phyloP scores from a whole-genome alignment of 2,329 filamentous ascomycete species.

The Diaporthe velutina region DNA sequence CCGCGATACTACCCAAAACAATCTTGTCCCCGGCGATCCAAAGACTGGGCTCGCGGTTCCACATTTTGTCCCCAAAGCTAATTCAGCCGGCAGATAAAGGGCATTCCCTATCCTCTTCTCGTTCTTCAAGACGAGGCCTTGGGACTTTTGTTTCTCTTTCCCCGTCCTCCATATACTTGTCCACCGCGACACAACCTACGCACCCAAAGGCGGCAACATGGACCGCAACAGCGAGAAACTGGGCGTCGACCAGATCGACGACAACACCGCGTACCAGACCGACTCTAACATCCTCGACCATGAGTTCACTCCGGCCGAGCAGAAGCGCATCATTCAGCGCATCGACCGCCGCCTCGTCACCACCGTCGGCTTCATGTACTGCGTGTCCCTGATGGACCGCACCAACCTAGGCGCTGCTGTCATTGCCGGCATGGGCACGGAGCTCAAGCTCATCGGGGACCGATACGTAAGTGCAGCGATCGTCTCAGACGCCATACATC shows the following conservation, averaged over 20 bases:
- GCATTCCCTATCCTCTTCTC: neutral
- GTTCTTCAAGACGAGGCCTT: neutral
- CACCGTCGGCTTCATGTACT: conserved; percentile 77
- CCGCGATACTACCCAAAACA: neutral
- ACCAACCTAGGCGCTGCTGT: conserved; percentile 81
- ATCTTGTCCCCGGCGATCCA: conserved; percentile 13
- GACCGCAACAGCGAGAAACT: conserved; percentile 46
- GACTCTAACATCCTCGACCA: conserved; percentile 48
- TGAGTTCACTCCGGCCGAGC: conserved; percentile 71
- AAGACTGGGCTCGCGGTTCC: neutral
- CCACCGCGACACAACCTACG: neutral
- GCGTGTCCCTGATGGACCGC: conserved; percentile 82
- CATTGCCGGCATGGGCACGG: conserved; percentile 73
- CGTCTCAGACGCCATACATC: neutral
- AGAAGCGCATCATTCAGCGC: conserved; percentile 75
- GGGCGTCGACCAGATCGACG: conserved; percentile 24
- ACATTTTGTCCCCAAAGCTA: conserved; percentile 12
- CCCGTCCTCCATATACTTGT: neutral
- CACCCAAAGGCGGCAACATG: conserved; percentile 41
- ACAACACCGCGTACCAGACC: conserved; percentile 42
- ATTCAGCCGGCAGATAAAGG: conserved; percentile 18
- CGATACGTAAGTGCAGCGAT: conserved; percentile 55
- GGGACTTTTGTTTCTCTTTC: neutral
- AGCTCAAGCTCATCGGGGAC: conserved; percentile 60
- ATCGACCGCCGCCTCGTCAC: conserved; percentile 76